Evolutionary conservation across 306 rosid species (phyloP), one percentile per base, ranked within the genome.

Genomic region (Rosa lucieae): DNA sequence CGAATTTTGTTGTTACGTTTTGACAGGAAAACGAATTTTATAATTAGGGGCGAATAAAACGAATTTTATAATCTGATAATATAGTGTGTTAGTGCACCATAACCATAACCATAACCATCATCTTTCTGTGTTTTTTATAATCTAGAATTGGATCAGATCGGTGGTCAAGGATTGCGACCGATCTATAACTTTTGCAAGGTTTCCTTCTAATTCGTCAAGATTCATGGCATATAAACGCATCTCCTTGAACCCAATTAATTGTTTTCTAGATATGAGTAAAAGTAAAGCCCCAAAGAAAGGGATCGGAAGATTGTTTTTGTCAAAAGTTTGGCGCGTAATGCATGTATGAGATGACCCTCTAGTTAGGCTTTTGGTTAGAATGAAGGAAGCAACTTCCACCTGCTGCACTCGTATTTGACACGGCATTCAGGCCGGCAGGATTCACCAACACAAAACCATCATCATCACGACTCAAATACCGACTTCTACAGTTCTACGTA

Each of bases 81-180:
- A 48, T 17, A 37, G 74, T 75, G 83, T 29, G 82, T 51, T 85
- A 87, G 84, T 81, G 77, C 77, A 73, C 6, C 42, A 21, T 35
- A 44, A 73, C 6, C 42, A 21, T 35, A 44, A 56, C 6, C 42
- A 21, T 35, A 44, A 56, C 78, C 78, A 39, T 78, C 79, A 49
- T 29, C 39, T 44, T 62, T 47, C 13, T 18, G 29, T 5, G 14
- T 15, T 58, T 7, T 71, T 47, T 43, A 23, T n/a, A 8, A 4
- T 23, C 14, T 2, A 3, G 29, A 18, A 17, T 59, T 2, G 17
- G 23, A 47, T 52, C 11, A 12, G 73, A 85, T 87, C 83, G 37
- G 85, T 68, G 37, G 85, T 68, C 77, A 75, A 67, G 49, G 56
- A 72, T 70, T 75, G 77, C 86, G 78, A 72, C 87, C 79, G 48